phyloP scores from a whole-genome alignment of 257 asterid genomes.

The Gentiana macrophylla region DNA sequence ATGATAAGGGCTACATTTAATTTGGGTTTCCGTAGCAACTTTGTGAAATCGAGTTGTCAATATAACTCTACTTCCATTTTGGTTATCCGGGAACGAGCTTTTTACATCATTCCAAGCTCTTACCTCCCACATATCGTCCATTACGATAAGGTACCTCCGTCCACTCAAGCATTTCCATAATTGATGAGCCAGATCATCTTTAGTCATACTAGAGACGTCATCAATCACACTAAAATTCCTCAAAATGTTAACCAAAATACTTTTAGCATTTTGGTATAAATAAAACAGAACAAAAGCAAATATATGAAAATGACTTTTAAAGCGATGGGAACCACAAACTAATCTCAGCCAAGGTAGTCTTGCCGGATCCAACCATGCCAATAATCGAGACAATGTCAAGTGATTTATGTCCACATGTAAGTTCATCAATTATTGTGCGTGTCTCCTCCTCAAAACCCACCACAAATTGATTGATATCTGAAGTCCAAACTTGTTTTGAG shows the following conservation, averaged over 20 bases:
- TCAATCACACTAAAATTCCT: not conserved
- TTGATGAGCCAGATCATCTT: not conserved
- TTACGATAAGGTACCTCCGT: constrained; percentile 10
- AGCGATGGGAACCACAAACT: not conserved
- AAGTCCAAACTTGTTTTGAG: no score
- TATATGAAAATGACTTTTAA: not conserved
- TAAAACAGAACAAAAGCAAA: constrained; percentile 3
- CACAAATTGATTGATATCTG: no score
- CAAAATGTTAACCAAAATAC: not conserved
- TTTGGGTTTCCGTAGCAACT: not conserved
- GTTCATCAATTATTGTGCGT: not conserved
- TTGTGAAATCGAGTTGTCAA: constrained; percentile 12
- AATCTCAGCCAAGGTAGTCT: constrained; percentile 3
- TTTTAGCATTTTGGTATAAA: not conserved
- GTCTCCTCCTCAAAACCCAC: no score
- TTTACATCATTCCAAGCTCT: not conserved
- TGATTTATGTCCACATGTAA: not conserved
- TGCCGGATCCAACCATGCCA: constrained; percentile 12
- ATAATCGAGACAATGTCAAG: constrained; percentile 4
- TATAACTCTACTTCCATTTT: constrained; percentile 9
- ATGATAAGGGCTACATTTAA: not conserved
- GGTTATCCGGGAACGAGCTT: constrained; percentile 6
- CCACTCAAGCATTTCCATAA: constrained; percentile 4
- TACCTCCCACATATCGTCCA: constrained; percentile 16
- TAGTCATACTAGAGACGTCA: not conserved